Percentiles rank a stretch among this genome's conserved stretches.
Evolutionary conservation across 352 stramenopile species (phyloP).

Genomic region (Pythium periplocum): DNA sequence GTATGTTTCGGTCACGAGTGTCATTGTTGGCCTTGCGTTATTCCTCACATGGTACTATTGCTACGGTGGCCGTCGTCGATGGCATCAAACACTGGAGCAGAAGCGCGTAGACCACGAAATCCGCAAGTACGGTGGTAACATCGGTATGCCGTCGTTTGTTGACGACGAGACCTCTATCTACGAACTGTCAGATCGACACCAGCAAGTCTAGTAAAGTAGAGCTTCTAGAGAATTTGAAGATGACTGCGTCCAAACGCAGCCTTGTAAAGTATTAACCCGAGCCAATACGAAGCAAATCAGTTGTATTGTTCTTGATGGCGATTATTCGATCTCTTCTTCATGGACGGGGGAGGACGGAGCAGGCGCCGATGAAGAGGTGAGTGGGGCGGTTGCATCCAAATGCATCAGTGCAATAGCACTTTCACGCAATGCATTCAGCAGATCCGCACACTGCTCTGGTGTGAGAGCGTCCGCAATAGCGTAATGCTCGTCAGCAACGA

Average conservation of each 20-base stretch:
- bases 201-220: neutral
- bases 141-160: constrained; percentile 18
- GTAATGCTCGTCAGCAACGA: constrained; percentile 78
- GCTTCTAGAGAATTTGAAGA: neutral
- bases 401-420: constrained; percentile 60
- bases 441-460: constrained; percentile 54
- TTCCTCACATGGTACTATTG: constrained; percentile 34
- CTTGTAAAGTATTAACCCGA: neutral
- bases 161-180: constrained; percentile 13
- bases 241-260: neutral
- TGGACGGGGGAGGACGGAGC: too few relatives aligned
- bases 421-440: constrained; percentile 64
- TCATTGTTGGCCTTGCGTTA: constrained; percentile 10
- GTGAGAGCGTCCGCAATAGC: constrained; percentile 54
- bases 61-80: constrained; percentile 26
- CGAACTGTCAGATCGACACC: neutral
- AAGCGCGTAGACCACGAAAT: constrained; percentile 31
- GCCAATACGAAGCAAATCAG: neutral
- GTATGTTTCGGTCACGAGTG: constrained; percentile 25
- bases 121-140: constrained; percentile 22
- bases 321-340: neutral
- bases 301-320: neutral
- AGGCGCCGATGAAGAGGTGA: neutral
- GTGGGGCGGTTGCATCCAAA: constrained; percentile 25
- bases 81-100: constrained; percentile 36